A percentile compares a stretch with the other conserved stretches of the same genome.
phyloP scores from a whole-genome alignment of 768 basidiomycete species.

The Tylopilus subfusipes region DNA sequence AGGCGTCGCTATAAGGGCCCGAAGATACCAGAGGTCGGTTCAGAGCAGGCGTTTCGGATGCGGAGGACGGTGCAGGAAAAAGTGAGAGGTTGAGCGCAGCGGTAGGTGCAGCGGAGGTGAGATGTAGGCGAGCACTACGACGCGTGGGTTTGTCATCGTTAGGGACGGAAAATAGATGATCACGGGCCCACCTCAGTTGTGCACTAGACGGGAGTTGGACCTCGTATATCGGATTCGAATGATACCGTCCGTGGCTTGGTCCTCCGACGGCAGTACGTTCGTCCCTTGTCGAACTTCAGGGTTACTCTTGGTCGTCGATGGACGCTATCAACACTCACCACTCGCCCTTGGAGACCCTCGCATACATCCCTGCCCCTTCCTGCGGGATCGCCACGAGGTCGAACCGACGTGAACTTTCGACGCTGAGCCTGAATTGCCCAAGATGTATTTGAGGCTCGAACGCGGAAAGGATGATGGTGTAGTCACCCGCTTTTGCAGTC shows the following conservation, averaged over 20 bases:
- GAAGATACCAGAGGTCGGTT: slow-evolving; percentile 58
- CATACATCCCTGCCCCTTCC: slow-evolving; percentile 93
- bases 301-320: neutral
- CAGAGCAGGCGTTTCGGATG: slow-evolving; percentile 16
- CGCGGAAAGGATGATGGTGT: slow-evolving; percentile 80
- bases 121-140: slow-evolving; percentile 66
- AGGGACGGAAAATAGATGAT: neutral
- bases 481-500: slow-evolving; percentile 50
- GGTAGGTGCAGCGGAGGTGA: slow-evolving; percentile 40
- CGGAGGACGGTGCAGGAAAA: slow-evolving; percentile 35
- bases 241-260: slow-evolving; percentile 64
- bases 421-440: slow-evolving; percentile 60
- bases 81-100: slow-evolving; percentile 60
- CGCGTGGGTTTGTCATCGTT: neutral
- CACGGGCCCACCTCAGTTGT: slow-evolving; percentile 48
- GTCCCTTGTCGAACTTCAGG: slow-evolving; percentile 43
- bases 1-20: slow-evolving; percentile 72
- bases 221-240: slow-evolving; percentile 65
- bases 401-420: slow-evolving; percentile 61
- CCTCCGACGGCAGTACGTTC: slow-evolving; percentile 58
- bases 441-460: slow-evolving; percentile 67
- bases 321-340: slow-evolving; percentile 54
- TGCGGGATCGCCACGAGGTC: slow-evolving; percentile 64
- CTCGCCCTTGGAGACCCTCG: slow-evolving; percentile 57
- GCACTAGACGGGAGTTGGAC: slow-evolving; percentile 49